These are phyloP conservation scores for Bimuria novae-zelandiae DNA, from an alignment of 2,329 filamentous ascomycete species.

Conservation along the genomic window DNA sequence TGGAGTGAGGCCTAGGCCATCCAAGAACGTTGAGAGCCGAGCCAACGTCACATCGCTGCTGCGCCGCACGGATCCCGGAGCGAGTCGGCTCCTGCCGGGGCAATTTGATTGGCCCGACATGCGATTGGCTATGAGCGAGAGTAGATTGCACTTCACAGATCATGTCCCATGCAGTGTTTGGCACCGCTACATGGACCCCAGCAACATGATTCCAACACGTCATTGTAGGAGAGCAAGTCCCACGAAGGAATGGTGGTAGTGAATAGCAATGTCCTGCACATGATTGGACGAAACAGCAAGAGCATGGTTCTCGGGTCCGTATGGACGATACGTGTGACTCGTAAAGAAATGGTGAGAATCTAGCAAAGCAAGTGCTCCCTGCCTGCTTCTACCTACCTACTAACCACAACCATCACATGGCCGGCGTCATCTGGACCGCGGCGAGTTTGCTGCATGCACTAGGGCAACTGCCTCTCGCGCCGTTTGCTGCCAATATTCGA, in stretches of 20 bases:
- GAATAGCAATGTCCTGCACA: too few relatives aligned
- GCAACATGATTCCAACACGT: too few relatives aligned
- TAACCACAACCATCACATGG: constrained; percentile 5
- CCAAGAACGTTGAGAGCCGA: constrained; percentile 6
- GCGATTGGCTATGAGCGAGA: constrained; percentile 4
- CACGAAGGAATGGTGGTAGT: too few relatives aligned
- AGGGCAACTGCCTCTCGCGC: background rate
- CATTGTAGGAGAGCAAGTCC: too few relatives aligned
- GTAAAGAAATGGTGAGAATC: background rate
- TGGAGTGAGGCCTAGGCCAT: constrained; percentile 18
- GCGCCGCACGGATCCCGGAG: constrained; percentile 19
- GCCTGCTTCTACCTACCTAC: background rate
- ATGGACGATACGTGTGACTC: constrained; percentile 7
- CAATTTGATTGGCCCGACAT: constrained; percentile 4
- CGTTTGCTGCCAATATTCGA: background rate
- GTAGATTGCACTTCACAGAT: constrained; percentile 1
- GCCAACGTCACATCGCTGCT: constrained; percentile 17
- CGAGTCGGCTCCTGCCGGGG: constrained; percentile 3
- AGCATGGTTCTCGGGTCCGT: constrained; percentile 1
- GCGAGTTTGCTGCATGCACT: constrained; percentile 5
- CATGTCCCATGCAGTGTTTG: too few relatives aligned
- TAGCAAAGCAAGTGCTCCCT: background rate
- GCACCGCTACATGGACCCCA: too few relatives aligned
- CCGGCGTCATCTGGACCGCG: constrained; percentile 12
- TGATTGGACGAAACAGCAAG: background rate